Percentiles rank a stretch among this genome's conserved stretches.
Conservation (phyloP, 345 rosid species). For the Eutrema japonicum region DNA sequence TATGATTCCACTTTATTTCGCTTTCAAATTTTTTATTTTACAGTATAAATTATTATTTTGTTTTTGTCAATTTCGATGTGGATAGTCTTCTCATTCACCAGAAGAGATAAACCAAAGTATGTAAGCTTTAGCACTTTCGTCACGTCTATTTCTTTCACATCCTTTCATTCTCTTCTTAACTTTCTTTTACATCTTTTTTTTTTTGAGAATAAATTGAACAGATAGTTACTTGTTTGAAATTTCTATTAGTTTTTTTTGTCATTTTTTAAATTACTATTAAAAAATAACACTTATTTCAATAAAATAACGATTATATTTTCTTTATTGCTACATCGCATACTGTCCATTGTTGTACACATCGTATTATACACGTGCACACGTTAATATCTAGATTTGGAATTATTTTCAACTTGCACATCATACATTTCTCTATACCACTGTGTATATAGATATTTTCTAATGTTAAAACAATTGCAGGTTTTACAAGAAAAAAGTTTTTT, state of each 20-base stretch:
- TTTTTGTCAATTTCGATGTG: constrained; percentile 15
- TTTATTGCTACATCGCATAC: no score
- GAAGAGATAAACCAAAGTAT: constrained; percentile 28
- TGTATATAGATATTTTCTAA: no score
- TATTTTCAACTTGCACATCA: background rate
- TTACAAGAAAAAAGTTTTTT: no score
- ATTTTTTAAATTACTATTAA: no score
- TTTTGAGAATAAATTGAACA: background rate
- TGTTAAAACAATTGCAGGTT: no score
- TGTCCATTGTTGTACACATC: no score
- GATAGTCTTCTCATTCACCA: constrained; percentile 34
- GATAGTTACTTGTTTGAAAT: no score
- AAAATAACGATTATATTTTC: no score
- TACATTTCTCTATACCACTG: background rate
- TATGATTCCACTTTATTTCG: constrained; percentile 41
- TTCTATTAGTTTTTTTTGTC: no score
- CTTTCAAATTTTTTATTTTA: constrained; percentile 18
- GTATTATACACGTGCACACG: no score
- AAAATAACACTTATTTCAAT: no score
- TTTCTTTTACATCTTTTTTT: constrained; percentile 30
- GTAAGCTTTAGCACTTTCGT: constrained; percentile 18
- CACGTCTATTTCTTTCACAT: constrained; percentile 44
- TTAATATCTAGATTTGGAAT: background rate
- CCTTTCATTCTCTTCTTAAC: constrained; percentile 41
- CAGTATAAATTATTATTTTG: background rate